Base-by-base conservation (phyloP, 2,329 filamentous ascomycete species). In the Hymenoscyphus albidus region DNA sequence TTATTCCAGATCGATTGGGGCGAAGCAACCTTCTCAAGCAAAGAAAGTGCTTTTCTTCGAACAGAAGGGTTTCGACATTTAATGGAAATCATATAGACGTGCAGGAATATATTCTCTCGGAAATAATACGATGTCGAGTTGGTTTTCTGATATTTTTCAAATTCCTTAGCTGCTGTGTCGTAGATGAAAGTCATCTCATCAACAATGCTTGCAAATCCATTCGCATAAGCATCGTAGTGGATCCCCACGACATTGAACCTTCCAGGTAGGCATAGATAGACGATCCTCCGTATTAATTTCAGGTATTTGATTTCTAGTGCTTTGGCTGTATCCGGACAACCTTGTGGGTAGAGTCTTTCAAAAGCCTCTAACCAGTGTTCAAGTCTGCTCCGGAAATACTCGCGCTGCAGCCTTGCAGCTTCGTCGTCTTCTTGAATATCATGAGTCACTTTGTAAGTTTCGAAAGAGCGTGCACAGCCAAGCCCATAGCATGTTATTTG, bases 401-500 rank as follows among this genome's bases (percentile, higher is more conserved):
- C n/a, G 14, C 27, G 35, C 32, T 59, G 58, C 13, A 48, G 18
- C 18, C 18, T 59, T 4, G 38, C 38, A 13, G 16, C 22, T 16
- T 22, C 38, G 27, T 39, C n/a, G 22, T 42, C 22, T 22, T 54
- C 38, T 14, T 18, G 35, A n/a, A 12, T 48, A n/a, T 32, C n/a
- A n/a, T 59, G 5, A 31, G n/a, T 59, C 6, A 44, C 22, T 12
- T 59, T 42, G 38, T 42, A 42, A 13, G 2, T 14, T 9, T 31
- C n/a, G 22, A 59, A 59, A 42, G 58, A 42, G 4, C 58, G 13
- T 16, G 58, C 58, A 48, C 38, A 59, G 7, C 27, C n/a, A 14
- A 59, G 22, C 16, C 58, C 38, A 31, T 59, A 48, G 12, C 58
- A 42, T 10, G 39, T 48, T 13, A 59, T 59, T 13, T 59, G 38